Conservation (phyloP, 176 grass and related monocot species). For the Luzula sylvatica region DNA sequence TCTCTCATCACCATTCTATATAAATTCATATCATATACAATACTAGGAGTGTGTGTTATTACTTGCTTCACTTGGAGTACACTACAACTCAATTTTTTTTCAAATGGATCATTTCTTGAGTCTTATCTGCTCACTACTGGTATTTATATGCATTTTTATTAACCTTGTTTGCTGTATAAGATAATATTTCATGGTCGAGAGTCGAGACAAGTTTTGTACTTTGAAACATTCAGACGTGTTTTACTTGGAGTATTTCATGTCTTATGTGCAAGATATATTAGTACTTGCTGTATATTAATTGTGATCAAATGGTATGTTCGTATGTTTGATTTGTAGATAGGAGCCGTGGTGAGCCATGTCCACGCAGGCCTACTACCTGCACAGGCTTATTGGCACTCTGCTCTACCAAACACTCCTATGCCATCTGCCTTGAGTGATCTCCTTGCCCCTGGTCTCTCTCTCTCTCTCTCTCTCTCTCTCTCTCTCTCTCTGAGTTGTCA, state of each 20-base stretch:
- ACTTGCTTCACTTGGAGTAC: too few species aligned
- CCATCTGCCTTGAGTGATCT: slow-evolving; percentile 22
- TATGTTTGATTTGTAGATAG: slow-evolving; percentile 18
- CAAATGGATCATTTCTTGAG: slow-evolving; percentile 14
- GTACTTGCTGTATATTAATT: background rate
- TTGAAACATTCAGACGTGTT: too few species aligned
- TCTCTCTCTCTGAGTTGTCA: too few species aligned
- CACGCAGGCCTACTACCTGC: slow-evolving; percentile 14
- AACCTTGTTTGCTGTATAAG: too few species aligned
- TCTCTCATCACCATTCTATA: background rate
- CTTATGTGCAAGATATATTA: background rate
- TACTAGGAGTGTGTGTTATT: too few species aligned
- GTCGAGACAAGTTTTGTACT: background rate
- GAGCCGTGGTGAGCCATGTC: slow-evolving; percentile 9
- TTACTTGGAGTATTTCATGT: too few species aligned
- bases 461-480: slow-evolving; percentile 18
- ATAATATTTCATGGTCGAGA: background rate
- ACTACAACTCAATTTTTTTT: background rate
- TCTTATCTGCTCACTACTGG: slow-evolving; percentile 21
- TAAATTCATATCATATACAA: slow-evolving; percentile 13
- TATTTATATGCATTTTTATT: slow-evolving; percentile 2
- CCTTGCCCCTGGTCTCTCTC: slow-evolving; percentile 14
- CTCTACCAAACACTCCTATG: slow-evolving; percentile 27
- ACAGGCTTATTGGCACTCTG: slow-evolving; percentile 26
- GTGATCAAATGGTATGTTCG: background rate